These are phyloP conservation scores for Neurospora africana DNA, from an alignment of 495 filamentous ascomycete genomes.

Conservation along the genomic window DNA sequence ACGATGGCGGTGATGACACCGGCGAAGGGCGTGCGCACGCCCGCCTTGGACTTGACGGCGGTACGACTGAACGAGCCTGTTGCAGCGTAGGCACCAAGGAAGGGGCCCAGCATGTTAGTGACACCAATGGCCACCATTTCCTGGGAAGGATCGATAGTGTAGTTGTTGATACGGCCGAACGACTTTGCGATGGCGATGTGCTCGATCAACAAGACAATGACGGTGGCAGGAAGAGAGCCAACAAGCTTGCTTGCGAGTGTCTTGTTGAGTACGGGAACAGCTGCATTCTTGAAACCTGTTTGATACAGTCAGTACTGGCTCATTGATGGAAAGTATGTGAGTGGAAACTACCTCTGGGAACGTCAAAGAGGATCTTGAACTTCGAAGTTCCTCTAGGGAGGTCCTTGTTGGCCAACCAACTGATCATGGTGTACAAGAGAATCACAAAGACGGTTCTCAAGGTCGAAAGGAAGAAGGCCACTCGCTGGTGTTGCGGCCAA, in stretches of 20 bases:
- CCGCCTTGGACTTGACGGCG: constrained; percentile 96
- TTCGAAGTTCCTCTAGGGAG: constrained; percentile 34
- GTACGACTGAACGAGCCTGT: constrained; percentile 97
- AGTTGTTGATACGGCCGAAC: constrained; percentile 94
- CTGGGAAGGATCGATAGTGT: constrained; percentile 94
- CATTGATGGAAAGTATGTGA: background rate
- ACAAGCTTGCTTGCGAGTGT: constrained; percentile 19
- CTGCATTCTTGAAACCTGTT: constrained; percentile 66
- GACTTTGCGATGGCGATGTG: constrained; percentile 98
- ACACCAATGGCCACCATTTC: constrained; percentile 94
- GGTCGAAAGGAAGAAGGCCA: constrained; percentile 83
- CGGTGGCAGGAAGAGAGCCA: constrained; percentile 33
- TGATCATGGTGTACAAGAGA: constrained; percentile 85
- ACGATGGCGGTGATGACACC: constrained; percentile 83
- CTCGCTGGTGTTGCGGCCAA: constrained; percentile 56
- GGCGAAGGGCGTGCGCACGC: constrained; percentile 85
- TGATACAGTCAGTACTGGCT: constrained; percentile 2
- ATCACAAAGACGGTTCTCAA: constrained; percentile 89
- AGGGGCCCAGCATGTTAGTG: constrained; percentile 83
- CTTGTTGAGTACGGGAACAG: constrained; percentile 58
- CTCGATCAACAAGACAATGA: constrained; percentile 93
- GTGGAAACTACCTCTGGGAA: constrained; percentile 56
- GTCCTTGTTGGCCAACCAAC: constrained; percentile 65
- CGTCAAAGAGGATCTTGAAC: constrained; percentile 60
- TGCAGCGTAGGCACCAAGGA: constrained; percentile 87